Base-by-base conservation (phyloP, 176 grass and related monocot species). In the Oryza glaberrima region DNA sequence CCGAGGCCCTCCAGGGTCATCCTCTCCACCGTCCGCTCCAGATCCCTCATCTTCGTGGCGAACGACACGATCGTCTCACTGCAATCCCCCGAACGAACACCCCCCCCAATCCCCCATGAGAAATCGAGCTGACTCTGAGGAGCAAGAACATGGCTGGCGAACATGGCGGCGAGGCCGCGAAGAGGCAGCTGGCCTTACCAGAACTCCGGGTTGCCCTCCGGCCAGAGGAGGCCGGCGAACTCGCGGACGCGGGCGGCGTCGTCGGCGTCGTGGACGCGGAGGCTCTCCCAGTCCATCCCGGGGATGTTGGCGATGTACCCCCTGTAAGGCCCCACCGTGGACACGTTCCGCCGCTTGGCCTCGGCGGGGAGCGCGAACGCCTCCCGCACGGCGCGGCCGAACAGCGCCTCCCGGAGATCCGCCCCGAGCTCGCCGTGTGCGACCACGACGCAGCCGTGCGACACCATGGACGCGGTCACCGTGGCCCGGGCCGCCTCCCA, bases 381-480 rank as follows among this genome's bases (percentile, higher is more conserved):
- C 47, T 87, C 87, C 6, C 65, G 76, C 40, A 84, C 1, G n/a
- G 78, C 65, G 2, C 35, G 45, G 56, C 34, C 47, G 76, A 92
- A 89, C 67, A 90, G 49, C 6, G 54, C 71, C 36, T 73, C 64
- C 40, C 72, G 86, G 9, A 77, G 25, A 63, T 87, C 87, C 49
- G 63, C n/a, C 64, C 51, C 36, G 43, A 89, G 61, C 5, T 19
- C 28, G 38, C 72, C 80, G 72, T 81, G 81, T 19, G 72, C 20
- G 23, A 76, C 87, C 38, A 77, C 76, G 25, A 89, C 83, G 71
- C 87, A 92, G 35, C 91, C 90, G 48, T 76, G 79, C 25, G 65
- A 11, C 67, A 78, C 13, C 44, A 92, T 58, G 32, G 90, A 82
- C 12, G 56, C 30, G 65, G 75, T 70, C 48, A 75, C 87, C 67